phyloP scores from a whole-genome alignment of 352 stramenopile species.

The Globisporangium megalacanthum region DNA sequence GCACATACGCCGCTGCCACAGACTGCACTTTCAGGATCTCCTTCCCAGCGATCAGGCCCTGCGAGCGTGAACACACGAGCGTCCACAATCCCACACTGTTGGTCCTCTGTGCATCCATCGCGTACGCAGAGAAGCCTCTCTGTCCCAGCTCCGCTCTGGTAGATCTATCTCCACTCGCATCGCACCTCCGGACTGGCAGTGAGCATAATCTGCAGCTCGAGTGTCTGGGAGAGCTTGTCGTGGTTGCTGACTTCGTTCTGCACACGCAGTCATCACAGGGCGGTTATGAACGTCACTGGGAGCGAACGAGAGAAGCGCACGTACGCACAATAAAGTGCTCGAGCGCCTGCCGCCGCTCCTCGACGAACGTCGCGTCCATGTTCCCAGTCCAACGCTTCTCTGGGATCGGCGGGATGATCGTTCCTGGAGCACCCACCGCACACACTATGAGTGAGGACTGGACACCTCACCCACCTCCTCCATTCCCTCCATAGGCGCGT shows the following conservation, averaged over 20 bases:
- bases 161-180: no score
- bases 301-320: no score
- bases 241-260: constrained; percentile 86
- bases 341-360: constrained; percentile 80
- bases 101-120: background rate
- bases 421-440: constrained; percentile 28
- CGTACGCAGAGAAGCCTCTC: no score
- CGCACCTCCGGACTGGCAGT: constrained; percentile 74
- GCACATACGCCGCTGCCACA: constrained; percentile 66
- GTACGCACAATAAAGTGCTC: constrained; percentile 81
- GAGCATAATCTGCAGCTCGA: constrained; percentile 82
- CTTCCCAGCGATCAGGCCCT: constrained; percentile 80
- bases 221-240: constrained; percentile 73
- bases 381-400: constrained; percentile 87
- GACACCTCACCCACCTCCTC: no score
- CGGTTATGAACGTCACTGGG: no score
- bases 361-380: constrained; percentile 87
- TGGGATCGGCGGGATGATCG: constrained; percentile 85
- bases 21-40: constrained; percentile 78
- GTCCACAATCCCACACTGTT: background rate
- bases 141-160: no score
- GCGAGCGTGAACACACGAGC: background rate
- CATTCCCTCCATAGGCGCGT: background rate
- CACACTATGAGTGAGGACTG: background rate
- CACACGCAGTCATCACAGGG: background rate